Evolutionary conservation across 495 filamentous ascomycete genomes (phyloP).

Genomic region (Trypethelium eluteriae): DNA sequence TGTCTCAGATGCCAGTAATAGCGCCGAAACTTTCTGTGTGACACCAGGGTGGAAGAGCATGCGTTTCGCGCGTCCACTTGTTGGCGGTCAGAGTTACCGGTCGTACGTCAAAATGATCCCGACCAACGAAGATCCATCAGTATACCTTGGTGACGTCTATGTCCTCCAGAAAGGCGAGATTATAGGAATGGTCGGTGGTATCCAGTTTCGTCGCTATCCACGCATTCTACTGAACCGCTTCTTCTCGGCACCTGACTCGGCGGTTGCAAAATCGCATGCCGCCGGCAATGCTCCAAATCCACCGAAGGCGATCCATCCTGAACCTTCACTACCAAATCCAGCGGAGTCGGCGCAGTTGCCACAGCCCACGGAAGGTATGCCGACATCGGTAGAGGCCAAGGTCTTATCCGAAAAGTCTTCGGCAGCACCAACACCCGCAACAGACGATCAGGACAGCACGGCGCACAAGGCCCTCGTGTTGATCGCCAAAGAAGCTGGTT

Average conservation of each 20-base stretch:
- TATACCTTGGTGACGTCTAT: conserved; percentile 38
- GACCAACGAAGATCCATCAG: conserved; percentile 21
- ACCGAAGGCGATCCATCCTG: no score
- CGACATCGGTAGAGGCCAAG: not conserved
- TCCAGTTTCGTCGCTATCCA: conserved; percentile 34
- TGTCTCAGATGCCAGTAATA: conserved; percentile 10
- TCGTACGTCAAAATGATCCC: conserved; percentile 39
- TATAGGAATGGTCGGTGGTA: conserved; percentile 32
- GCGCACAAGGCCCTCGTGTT: conserved; percentile 8
- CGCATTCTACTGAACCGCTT: conserved; percentile 34
- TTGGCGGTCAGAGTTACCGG: conserved; percentile 31
- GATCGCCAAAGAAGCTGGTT: conserved; percentile 12
- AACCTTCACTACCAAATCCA: not conserved
- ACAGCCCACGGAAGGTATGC: conserved; percentile 17
- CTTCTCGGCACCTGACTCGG: conserved; percentile 31
- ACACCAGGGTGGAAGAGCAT: conserved; percentile 35
- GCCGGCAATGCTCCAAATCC: not conserved
- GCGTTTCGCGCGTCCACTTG: conserved; percentile 28
- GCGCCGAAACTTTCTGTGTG: conserved; percentile 30
- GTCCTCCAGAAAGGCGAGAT: conserved; percentile 38
- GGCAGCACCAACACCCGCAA: not conserved
- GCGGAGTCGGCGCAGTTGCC: not conserved
- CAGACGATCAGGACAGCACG: not conserved
- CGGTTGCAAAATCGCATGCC: not conserved
- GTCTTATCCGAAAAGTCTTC: not conserved